Percentiles rank a stretch among this genome's conserved stretches.
These are phyloP conservation scores for Blastobotrys apis DNA, from an alignment of 1,139 yeast species.

Conservation along the genomic window DNA sequence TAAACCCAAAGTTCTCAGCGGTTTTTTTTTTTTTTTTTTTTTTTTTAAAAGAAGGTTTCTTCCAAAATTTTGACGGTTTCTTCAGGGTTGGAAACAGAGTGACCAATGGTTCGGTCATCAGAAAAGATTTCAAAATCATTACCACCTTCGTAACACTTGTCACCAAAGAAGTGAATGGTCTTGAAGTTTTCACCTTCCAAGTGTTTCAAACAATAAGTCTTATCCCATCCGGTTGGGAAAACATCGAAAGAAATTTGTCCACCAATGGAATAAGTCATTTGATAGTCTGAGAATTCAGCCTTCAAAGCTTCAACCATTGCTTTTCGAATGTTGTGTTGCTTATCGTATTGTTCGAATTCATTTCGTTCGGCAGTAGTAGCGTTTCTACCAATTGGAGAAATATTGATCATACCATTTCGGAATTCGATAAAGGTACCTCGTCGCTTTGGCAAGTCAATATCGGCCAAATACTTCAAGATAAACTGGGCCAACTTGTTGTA, in stretches of 20 bases:
- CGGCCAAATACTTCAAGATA: conserved; percentile 77
- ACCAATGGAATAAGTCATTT: conserved; percentile 93
- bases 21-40: not conserved
- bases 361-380: conserved; percentile 91
- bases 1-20: not conserved
- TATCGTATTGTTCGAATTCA: conserved; percentile 83
- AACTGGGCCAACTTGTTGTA: conserved; percentile 85
- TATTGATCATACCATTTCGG: conserved; percentile 98
- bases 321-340: conserved; percentile 72
- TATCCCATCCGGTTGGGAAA: conserved; percentile 99
- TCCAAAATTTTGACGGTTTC: conserved; percentile 84
- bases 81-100: conserved; percentile 80
- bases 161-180: conserved; percentile 96
- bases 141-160: conserved; percentile 96
- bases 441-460: conserved; percentile 73
- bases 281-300: conserved; percentile 74
- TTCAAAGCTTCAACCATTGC: conserved; percentile 79
- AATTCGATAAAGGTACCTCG: conserved; percentile 97
- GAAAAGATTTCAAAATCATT: conserved; percentile 94
- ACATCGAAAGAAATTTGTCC: conserved; percentile 99
- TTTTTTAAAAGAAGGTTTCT: conserved; percentile 57
- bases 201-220: conserved; percentile 95
- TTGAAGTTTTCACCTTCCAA: conserved; percentile 80
- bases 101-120: conserved; percentile 92
- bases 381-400: conserved; percentile 97